Evolutionary conservation across 1,284 basidiomycete species (phyloP).

Genomic region (Puccinia polysora): DNA sequence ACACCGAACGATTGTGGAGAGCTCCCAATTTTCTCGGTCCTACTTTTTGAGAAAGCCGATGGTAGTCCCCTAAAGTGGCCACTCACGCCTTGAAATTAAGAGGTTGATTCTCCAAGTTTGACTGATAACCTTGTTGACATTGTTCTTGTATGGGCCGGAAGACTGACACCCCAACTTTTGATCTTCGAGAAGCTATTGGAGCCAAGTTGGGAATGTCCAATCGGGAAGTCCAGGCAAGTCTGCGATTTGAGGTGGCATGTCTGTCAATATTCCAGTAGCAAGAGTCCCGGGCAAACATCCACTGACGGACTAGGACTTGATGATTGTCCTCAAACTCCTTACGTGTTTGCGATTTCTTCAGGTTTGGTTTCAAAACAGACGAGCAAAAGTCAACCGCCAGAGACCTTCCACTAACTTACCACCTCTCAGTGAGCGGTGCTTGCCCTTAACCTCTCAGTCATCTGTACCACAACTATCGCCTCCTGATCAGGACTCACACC

Average conservation of each 20-base stretch:
- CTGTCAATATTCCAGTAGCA: not conserved
- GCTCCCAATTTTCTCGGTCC: not conserved
- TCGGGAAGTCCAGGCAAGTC: constrained; percentile 48
- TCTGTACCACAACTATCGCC: no score
- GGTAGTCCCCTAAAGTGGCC: not conserved
- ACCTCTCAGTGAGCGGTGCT: not conserved
- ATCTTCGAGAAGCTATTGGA: constrained; percentile 47
- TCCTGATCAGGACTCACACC: not conserved
- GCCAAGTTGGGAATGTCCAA: constrained; percentile 48
- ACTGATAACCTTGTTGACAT: no score
- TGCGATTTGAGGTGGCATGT: not conserved
- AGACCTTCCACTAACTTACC: constrained; percentile 7
- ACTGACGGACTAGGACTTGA: not conserved
- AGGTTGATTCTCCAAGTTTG: not conserved
- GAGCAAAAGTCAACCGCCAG: constrained; percentile 49
- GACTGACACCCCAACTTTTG: constrained; percentile 49
- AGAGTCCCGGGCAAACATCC: not conserved
- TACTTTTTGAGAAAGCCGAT: not conserved
- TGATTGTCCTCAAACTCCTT: not conserved
- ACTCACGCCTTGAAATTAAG: not conserved
- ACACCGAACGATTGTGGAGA: not conserved
- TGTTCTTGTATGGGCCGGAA: not conserved
- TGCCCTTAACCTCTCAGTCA: not conserved
- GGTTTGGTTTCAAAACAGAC: constrained; percentile 51
- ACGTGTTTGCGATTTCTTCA: constrained; percentile 10